These are phyloP conservation scores for Brettanomyces anomalus DNA, from an alignment of 805 yeast genomes.

Conservation along the genomic window DNA sequence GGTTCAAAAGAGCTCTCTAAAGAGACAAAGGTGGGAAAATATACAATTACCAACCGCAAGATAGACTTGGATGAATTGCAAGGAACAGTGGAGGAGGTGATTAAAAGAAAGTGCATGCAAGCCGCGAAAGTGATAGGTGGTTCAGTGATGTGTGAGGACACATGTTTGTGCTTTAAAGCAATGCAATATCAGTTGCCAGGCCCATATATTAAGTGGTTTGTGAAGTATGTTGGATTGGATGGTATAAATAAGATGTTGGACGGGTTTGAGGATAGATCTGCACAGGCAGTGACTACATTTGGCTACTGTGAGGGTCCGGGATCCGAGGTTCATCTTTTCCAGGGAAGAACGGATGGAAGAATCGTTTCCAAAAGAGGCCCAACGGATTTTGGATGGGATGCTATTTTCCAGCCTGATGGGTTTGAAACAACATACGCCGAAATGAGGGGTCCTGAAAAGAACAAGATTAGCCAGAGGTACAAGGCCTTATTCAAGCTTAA, in stretches of 20 bases:
- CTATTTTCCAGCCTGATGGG: constrained; percentile 79
- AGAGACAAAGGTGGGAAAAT: constrained; percentile 36
- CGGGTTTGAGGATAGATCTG: constrained; percentile 77
- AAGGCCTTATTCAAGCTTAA: constrained; percentile 71
- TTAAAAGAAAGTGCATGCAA: constrained; percentile 65
- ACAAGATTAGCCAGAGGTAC: constrained; percentile 78
- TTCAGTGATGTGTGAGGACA: constrained; percentile 92
- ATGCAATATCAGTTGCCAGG: constrained; percentile 77
- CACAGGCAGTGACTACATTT: constrained; percentile 84
- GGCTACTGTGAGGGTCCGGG: constrained; percentile 86
- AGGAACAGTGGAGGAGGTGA: constrained; percentile 77
- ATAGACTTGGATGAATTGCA: constrained; percentile 88
- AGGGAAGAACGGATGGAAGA: constrained; percentile 73
- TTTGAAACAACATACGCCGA: constrained; percentile 77
- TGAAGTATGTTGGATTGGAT: constrained; percentile 61
- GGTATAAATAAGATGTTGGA: constrained; percentile 71
- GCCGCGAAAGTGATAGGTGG: constrained; percentile 60
- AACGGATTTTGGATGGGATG: constrained; percentile 88
- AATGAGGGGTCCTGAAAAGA: constrained; percentile 69
- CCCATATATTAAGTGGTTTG: constrained; percentile 85
- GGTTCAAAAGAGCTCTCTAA: constrained; percentile 20
- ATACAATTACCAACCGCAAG: constrained; percentile 47
- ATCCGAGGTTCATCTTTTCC: constrained; percentile 62
- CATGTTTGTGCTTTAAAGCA: constrained; percentile 79
- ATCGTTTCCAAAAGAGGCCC: constrained; percentile 79